phyloP scores from a whole-genome alignment of 2,329 filamentous ascomycete species.

The Metarhizium brunneum region DNA sequence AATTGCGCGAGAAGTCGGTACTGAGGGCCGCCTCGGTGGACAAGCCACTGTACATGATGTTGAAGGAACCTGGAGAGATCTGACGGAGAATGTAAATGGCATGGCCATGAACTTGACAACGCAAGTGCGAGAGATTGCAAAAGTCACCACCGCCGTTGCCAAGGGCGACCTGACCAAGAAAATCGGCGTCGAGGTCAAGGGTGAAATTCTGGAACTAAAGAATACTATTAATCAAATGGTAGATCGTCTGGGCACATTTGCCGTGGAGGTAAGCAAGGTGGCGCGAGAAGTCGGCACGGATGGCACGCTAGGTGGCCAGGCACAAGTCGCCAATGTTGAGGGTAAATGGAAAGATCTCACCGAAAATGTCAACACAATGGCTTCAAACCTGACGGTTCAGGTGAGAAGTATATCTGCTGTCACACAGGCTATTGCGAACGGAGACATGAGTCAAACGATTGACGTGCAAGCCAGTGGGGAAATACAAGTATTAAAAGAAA shows the following conservation, averaged over 20 bases:
- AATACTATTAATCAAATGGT: constrained; percentile 99
- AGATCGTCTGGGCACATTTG: constrained; percentile 90
- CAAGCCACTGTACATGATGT: constrained; percentile 95
- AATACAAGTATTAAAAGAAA: constrained; percentile 87
- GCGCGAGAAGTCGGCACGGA: constrained; percentile 95
- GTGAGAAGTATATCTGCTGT: constrained; percentile 90
- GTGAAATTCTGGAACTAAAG: constrained; percentile 91
- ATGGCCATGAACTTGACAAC: constrained; percentile 99
- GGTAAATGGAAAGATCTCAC: constrained; percentile 98
- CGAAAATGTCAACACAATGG: constrained; percentile 76
- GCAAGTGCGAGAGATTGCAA: constrained; percentile 94
- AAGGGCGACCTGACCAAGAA: constrained; percentile 92
- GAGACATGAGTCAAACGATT: constrained; percentile 93
- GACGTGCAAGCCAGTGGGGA: constrained; percentile 92
- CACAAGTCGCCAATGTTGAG: constrained; percentile 87
- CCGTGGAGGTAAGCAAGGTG: constrained; percentile 91
- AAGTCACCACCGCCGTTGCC: constrained; percentile 91
- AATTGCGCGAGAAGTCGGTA: constrained; percentile 92
- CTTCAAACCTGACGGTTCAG: constrained; percentile 59
- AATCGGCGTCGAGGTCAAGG: constrained; percentile 86
- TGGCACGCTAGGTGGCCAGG: constrained; percentile 87
- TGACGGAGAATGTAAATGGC: constrained; percentile 92
- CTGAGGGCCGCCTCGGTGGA: constrained; percentile 85
- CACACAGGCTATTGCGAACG: constrained; percentile 89
- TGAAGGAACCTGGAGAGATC: constrained; percentile 91